Evolutionary conservation across 495 filamentous ascomycete species (phyloP).

Genomic region (Penicillium ucsense): DNA sequence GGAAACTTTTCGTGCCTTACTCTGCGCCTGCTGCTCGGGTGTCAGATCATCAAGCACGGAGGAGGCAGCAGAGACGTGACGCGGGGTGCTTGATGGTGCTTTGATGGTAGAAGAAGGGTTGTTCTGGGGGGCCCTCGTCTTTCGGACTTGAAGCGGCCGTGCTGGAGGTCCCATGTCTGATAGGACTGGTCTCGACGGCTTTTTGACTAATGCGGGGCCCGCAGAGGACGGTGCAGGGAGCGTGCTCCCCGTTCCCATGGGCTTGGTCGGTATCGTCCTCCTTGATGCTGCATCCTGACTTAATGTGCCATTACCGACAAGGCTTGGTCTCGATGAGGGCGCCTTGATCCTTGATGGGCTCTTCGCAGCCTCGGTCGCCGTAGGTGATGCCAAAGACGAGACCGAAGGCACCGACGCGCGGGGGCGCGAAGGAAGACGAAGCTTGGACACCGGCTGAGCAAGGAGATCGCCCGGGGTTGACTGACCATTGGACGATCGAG

Average conservation of each 20-base stretch:
- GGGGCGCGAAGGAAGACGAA: constrained; percentile 24
- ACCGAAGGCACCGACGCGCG: constrained; percentile 13
- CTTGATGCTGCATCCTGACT: constrained; percentile 7
- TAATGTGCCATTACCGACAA: constrained; percentile 3
- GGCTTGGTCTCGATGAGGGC: constrained; percentile 16
- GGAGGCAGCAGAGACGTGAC: constrained; percentile 25
- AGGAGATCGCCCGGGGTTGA: constrained; percentile 18
- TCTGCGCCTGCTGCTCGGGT: constrained; percentile 20
- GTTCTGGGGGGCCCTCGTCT: constrained; percentile 27
- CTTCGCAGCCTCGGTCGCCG: constrained; percentile 10
- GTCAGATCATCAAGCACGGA: constrained; percentile 21
- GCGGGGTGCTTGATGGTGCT: constrained; percentile 24
- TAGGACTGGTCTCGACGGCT: constrained; percentile 44
- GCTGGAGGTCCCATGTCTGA: constrained; percentile 34
- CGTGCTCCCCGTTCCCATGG: constrained; percentile 33
- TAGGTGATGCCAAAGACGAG: constrained; percentile 5
- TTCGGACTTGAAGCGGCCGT: constrained; percentile 41
- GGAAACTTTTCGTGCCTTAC: constrained; percentile 32
- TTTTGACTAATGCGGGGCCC: constrained; percentile 44
- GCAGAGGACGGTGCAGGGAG: constrained; percentile 38
- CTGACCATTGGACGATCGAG: constrained; percentile 28
- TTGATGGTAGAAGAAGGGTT: constrained; percentile 17
- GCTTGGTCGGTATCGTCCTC: constrained; percentile 6
- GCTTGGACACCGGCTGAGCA: constrained; percentile 19
- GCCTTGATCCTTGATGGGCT: constrained; percentile 20